Base-by-base conservation (phyloP, 1,284 basidiomycete genomes). In the Ganoderma multipileum region DNA sequence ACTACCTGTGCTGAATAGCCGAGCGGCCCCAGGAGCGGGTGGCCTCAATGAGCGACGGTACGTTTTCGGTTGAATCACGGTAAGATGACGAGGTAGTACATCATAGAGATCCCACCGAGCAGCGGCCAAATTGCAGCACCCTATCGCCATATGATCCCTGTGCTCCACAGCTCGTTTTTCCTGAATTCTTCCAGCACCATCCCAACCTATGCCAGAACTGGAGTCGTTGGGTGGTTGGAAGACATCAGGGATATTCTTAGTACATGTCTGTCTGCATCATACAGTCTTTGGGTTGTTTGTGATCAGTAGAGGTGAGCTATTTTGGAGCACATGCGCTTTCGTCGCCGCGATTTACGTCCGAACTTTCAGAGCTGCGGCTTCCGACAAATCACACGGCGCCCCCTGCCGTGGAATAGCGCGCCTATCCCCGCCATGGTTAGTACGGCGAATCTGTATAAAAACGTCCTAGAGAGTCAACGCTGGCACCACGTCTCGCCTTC, bases 31-130 rank as follows among this genome's bases (percentile, higher is more conserved):
- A 59, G 36, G 36, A 14, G 11, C 36, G n/a, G 9, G 58, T 30
- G 38, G 23, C 2, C 6, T 9, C 38, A 12, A 14, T 33, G 36
- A 0, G 12, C 18, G 3, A 36, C 67, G 70, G 70, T 66, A 62
- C 55, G 70, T 68, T 28, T 57, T 72, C 69, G 68, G 71, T n/a
- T 59, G 59, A 60, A 62, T 54, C 38, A 33, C 69, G 69, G 71
- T 66, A 26, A 36, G 30, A 28, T 36, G 28, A 28, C 30, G 12
- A 36, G 9, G 9, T 14, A 39, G 12, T 26, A 9, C 5, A 41
- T 50, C 33, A n/a, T 26, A 38, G 7, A 16, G 20, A 23, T 4
- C 2, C 58, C 14, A 42, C n/a, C 39, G 2, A 16, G 58, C 23
- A 2, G 3, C n/a, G 3, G 0, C 23, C 58, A 7, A 8, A 58